These are phyloP conservation scores for Nicotiana otophora DNA, from an alignment of 257 asterid genomes.

Conservation along the genomic window DNA sequence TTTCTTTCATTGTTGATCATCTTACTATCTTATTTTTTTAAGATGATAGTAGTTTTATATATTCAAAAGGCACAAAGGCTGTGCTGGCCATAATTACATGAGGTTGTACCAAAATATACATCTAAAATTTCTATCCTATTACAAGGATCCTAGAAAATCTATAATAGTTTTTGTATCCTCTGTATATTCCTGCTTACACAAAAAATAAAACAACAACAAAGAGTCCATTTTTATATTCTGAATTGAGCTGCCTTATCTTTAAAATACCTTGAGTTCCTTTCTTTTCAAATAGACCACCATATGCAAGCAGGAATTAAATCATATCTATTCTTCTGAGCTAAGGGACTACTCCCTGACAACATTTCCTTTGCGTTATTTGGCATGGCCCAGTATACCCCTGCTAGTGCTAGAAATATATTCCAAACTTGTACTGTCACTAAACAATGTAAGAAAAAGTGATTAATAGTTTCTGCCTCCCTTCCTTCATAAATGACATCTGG, in stretches of 20 bases:
- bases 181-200: not conserved
- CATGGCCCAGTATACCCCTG: not conserved
- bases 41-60: not conserved
- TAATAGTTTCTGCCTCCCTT: too few relatives aligned
- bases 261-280: not conserved
- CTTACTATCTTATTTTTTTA: not conserved
- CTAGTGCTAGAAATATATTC: not conserved
- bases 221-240: not conserved
- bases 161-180: not conserved
- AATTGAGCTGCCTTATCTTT: not conserved
- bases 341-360: not conserved
- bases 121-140: not conserved
- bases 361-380: not conserved
- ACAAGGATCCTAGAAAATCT: not conserved
- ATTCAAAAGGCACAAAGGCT: not conserved
- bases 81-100: not conserved
- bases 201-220: not conserved
- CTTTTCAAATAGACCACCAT: not conserved
- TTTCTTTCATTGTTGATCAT: too few relatives aligned
- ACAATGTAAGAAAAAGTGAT: too few relatives aligned
- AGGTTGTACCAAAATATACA: not conserved
- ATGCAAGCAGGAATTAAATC: not conserved
- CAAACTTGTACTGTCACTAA: not conserved
- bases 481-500: too few relatives aligned
- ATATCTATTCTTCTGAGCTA: not conserved